Evolutionary conservation across 208 protist species (phyloP).

Genomic region (Tritrichomonas musculus): DNA sequence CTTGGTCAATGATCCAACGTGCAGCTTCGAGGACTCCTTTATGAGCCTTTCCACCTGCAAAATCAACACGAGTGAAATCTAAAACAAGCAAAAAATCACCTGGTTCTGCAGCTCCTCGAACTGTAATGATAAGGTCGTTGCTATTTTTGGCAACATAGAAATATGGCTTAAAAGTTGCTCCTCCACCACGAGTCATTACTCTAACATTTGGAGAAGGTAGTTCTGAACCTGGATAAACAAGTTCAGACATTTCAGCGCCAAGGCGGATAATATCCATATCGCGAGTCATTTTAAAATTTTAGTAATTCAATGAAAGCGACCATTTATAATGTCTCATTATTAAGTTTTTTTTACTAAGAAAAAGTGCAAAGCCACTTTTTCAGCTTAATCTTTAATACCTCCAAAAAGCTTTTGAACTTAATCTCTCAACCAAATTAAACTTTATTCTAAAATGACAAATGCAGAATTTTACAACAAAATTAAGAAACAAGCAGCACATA

Average conservation of each 20-base stretch:
- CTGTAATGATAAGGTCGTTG: background rate
- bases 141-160: background rate
- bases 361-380: too few species aligned
- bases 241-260: background rate
- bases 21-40: background rate
- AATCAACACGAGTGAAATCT: background rate
- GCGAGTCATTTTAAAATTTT: background rate
- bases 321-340: too few species aligned
- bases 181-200: background rate
- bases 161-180: background rate
- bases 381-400: too few species aligned
- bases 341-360: too few species aligned
- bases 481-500: too few species aligned
- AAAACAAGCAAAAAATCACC: background rate
- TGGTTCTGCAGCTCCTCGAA: background rate
- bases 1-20: background rate
- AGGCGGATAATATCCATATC: slow-evolving; percentile 1
- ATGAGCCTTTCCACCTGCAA: slow-evolving; percentile 1
- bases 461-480: too few species aligned
- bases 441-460: too few species aligned
- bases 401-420: too few species aligned
- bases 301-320: too few species aligned
- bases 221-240: background rate
- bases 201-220: background rate
- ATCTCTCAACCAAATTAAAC: too few species aligned